Evolutionary conservation across 2,329 filamentous ascomycete species (phyloP), one percentile per base, ranked within the genome.

Genomic region (Magnaporthiopsis incrustans): DNA sequence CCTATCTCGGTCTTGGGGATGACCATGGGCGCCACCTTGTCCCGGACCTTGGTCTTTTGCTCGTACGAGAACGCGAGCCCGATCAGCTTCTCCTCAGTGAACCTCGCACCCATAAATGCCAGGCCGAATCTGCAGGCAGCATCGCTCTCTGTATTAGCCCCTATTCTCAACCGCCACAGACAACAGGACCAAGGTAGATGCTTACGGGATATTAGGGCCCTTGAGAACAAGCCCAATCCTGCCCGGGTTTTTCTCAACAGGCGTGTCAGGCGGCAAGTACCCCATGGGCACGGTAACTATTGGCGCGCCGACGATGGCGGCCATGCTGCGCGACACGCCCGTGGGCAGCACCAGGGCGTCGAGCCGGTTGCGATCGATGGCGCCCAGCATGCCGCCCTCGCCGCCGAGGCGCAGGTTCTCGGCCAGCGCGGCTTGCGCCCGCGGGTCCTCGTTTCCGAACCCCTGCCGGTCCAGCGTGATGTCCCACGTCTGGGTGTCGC

Each of bases 11-110:
- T 74, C 27, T 32, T 70, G 2, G 75, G 74, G 63, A 68, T 59
- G 0, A 75, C 63, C 14, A 71, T 70, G 4, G 74, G 74, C 63
- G 67, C 67, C 22, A 75, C 67, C n/a, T 64, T 66, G 14, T 68
- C 64, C 10, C 76, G 66, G 2, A 71, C 69, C 53, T 66, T 64
- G 0, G 74, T 88, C 67, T 78, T 76, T 75, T 89, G 85, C 76
- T 91, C 88, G 73, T 85, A 89, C 4, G 85, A 87, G 77, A 88
- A 90, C 8, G 87, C 88, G 70, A 86, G 81, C 0, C 83, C 84
- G 65, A 91, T 83, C 67, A 91, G 70, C 35, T 74, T 78, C 69
- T 82, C 82, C 72, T 91, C 88, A 50, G 79, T 82, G 76, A 84
- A 91, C 61, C 79, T 79, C 3, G 74, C 73, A 0, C 87, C 89